Conservation (phyloP, 2,329 filamentous ascomycete genomes). For the Diplocarpon rosae region DNA sequence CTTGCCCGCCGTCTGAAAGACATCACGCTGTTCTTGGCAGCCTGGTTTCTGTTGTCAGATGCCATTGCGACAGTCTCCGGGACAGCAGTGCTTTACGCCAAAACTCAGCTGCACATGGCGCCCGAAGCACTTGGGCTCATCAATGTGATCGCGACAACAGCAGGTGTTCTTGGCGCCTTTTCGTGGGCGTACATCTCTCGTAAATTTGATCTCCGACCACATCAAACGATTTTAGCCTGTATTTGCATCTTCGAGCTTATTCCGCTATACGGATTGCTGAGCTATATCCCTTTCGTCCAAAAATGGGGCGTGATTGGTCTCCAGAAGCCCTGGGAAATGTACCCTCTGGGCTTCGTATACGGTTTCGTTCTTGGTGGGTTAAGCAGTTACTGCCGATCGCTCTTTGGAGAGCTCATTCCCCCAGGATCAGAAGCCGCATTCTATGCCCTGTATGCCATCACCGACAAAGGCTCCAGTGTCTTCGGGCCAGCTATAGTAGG, state of each 20-base stretch:
- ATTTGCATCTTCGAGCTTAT: constrained; percentile 87
- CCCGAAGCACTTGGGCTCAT: constrained; percentile 83
- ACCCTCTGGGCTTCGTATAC: constrained; percentile 79
- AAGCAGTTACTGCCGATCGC: constrained; percentile 79
- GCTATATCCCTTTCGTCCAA: constrained; percentile 72
- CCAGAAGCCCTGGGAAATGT: constrained; percentile 97
- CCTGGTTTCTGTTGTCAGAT: constrained; percentile 92
- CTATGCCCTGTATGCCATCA: constrained; percentile 78
- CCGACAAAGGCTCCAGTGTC: constrained; percentile 88
- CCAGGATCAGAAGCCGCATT: constrained; percentile 92
- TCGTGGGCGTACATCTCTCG: constrained; percentile 75
- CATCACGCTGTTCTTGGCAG: constrained; percentile 67
- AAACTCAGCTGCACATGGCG: constrained; percentile 83
- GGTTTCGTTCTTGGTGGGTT: constrained; percentile 91
- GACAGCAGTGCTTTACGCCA: constrained; percentile 90
- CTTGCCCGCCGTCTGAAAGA: constrained; percentile 64
- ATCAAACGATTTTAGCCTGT: constrained; percentile 86
- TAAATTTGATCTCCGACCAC: constrained; percentile 57
- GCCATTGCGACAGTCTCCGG: constrained; percentile 90
- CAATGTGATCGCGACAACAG: constrained; percentile 79
- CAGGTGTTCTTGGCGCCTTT: constrained; percentile 79
- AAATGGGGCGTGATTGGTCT: constrained; percentile 68
- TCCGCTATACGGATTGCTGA: constrained; percentile 79
- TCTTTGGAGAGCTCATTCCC: constrained; percentile 90
- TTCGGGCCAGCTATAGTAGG: constrained; percentile 94